phyloP scores from a whole-genome alignment of 208 protist genomes.

The Acanthamoeba polyphaga region DNA sequence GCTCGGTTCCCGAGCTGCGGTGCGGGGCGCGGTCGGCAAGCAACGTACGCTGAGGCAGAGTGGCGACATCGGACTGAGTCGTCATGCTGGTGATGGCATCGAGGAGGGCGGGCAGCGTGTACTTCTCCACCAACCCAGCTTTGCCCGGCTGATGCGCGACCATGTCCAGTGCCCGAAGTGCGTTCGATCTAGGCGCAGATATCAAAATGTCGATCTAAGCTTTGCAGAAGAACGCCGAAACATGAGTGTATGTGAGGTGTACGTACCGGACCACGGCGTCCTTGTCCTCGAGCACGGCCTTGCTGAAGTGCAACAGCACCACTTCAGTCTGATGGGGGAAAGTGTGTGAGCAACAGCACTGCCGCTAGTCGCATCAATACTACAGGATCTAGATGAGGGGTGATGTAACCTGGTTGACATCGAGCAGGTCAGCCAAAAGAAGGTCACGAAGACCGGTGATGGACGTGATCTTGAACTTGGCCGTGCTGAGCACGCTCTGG shows the following conservation, averaged over 20 bases:
- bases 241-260: neutral
- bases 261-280: constrained; percentile 25
- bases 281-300: neutral
- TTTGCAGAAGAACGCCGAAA: neutral
- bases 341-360: neutral
- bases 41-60: neutral
- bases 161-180: constrained; percentile 24
- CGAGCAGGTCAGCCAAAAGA: constrained; percentile 11
- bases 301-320: neutral
- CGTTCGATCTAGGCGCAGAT: neutral
- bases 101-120: constrained; percentile 20
- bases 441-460: constrained; percentile 15
- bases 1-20: neutral
- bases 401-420: neutral
- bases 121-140: neutral
- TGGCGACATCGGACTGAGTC: neutral
- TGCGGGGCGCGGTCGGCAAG: neutral
- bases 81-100: neutral
- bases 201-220: neutral
- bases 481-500: neutral
- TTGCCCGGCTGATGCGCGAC: constrained; percentile 27
- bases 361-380: neutral
- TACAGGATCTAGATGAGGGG: neutral
- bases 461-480: constrained; percentile 54
- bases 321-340: neutral